Evolutionary conservation across 805 yeast genomes (phyloP).

Genomic region (Teunomyces barrocoloradensis): DNA sequence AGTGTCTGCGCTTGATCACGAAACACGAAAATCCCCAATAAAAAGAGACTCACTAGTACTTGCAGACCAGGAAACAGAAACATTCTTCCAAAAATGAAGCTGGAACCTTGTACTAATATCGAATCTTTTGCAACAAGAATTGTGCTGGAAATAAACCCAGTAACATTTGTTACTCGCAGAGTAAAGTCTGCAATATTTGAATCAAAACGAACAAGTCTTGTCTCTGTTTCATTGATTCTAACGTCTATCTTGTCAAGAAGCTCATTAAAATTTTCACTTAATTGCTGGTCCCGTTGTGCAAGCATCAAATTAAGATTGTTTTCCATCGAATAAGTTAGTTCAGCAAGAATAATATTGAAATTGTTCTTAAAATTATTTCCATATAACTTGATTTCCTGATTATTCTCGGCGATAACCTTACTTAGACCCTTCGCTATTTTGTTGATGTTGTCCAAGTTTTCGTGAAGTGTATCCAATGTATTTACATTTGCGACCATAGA

Average conservation of each 20-base stretch:
- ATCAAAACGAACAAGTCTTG: neutral
- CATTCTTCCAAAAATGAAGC: neutral
- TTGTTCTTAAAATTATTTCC: neutral
- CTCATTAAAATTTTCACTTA: neutral
- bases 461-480: neutral
- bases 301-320: neutral
- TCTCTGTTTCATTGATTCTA: slow-evolving; percentile 1
- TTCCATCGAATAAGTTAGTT: neutral
- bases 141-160: neutral
- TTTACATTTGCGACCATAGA: neutral
- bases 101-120: neutral
- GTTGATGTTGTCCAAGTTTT: neutral
- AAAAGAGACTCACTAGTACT: neutral
- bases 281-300: neutral
- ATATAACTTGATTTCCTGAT: neutral
- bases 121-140: neutral
- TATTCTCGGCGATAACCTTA: neutral
- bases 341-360: neutral
- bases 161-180: neutral
- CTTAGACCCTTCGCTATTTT: neutral
- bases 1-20: neutral
- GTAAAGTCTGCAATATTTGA: neutral
- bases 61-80: neutral
- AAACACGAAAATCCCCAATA: neutral
- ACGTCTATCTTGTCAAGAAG: neutral